Base-by-base conservation (phyloP, 2,329 filamentous ascomycete species). In the Orbilia javanica region DNA sequence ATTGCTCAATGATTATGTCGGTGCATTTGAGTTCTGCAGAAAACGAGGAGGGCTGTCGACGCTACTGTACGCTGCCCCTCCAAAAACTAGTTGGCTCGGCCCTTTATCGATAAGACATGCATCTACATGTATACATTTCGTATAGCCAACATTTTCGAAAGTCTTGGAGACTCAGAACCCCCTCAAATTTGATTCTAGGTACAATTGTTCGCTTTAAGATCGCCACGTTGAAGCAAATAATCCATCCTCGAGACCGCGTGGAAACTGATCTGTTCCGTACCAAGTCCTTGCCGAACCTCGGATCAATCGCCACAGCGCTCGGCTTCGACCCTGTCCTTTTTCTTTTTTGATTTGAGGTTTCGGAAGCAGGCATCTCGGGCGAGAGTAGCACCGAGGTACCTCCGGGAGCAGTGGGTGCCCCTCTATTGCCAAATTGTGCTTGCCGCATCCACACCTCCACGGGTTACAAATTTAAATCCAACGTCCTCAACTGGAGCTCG, bases 31-130 rank as follows among this genome's bases (percentile, higher is more conserved):
- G 27, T 66, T 62, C 74, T 70, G 65, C 73, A 78, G 60, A 39
- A 34, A 39, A 31, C 53, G 50, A 64, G 53, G 39, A 53, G 39
- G 27, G 29, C 29, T 29, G 67, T 72, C 46, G 34, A 46, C 46
- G 60, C 67, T 55, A 52, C 57, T 66, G 69, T 64, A 67, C 5
- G 53, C 55, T 67, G 46, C 74, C 74, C 74, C 74, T 78, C 74
- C 74, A 72, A 53, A 36, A 44, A 42, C 50, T 60, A 11, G 55
- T 66, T 70, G 42, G 55, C 8, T 18, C 7, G 6, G 18, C n/a
- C 25, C 62, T 78, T 78, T 78, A 78, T 78, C 74, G 74, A 78
- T 78, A 78, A 78, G 74, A 69, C 60, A 68, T 71, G 67, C 73
- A 78, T 78, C 55, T 63, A 31, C 42, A 27, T 34, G 70, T 78